These are phyloP conservation scores for Lathyrus sativus DNA, from an alignment of 306 rosid genomes.

Conservation along the genomic window DNA sequence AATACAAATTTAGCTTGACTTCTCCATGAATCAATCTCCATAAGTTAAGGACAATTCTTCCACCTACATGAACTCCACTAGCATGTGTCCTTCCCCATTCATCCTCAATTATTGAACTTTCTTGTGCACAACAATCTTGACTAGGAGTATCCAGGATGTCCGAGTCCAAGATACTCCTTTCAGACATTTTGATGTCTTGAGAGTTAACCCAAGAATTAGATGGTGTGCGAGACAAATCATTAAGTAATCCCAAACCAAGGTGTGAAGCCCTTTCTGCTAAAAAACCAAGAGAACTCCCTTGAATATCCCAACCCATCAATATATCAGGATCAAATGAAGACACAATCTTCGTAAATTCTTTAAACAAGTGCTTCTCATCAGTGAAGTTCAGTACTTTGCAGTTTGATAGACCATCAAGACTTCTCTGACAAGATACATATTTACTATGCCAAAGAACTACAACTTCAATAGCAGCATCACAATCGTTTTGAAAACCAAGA, in stretches of 20 bases:
- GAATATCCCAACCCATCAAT: too few species aligned
- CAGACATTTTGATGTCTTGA: constrained; percentile 48
- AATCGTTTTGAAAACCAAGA: too few species aligned
- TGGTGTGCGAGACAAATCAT: constrained; percentile 79
- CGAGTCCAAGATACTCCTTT: constrained; percentile 47
- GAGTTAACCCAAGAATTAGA: constrained; percentile 54
- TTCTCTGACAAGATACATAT: too few species aligned
- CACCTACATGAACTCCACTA: constrained; percentile 91
- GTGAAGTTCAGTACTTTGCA: too few species aligned
- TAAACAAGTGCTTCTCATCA: constrained; percentile 65
- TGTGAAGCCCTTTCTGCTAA: too few species aligned
- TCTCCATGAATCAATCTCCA: constrained; percentile 93
- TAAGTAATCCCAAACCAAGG: constrained; percentile 70
- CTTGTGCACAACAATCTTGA: constrained; percentile 53
- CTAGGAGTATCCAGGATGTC: constrained; percentile 47
- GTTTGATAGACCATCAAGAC: too few species aligned
- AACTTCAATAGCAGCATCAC: too few species aligned
- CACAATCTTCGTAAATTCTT: constrained; percentile 68
- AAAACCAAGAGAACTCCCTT: too few species aligned
- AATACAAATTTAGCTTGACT: too few species aligned
- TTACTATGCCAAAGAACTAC: too few species aligned
- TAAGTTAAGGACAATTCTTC: constrained; percentile 88
- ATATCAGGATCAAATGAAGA: too few species aligned
- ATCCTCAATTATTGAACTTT: constrained; percentile 76
- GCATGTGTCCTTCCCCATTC: constrained; percentile 99